Conservation (phyloP, 306 rosid species). For the Pachyrhizus erosus region DNA sequence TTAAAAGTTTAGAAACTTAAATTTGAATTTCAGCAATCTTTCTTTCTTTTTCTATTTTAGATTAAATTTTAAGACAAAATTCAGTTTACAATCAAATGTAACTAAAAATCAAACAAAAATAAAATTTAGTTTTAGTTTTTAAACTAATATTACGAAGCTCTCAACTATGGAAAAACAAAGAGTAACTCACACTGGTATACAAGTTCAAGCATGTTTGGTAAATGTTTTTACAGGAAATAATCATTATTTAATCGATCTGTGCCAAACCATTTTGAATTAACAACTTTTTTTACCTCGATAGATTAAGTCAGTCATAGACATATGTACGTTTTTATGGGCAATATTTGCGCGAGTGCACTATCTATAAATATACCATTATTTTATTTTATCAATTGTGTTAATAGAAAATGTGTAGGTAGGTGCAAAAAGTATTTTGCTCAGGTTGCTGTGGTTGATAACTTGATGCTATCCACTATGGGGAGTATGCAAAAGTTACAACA, state of each 20-base stretch:
- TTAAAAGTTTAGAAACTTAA: background rate
- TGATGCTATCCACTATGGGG: conserved; percentile 8
- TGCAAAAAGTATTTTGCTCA: background rate
- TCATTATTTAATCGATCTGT: too few relatives aligned
- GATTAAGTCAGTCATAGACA: too few relatives aligned
- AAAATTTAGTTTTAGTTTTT: background rate
- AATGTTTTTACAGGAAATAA: too few relatives aligned
- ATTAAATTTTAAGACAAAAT: background rate
- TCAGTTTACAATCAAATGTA: background rate
- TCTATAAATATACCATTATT: too few relatives aligned
- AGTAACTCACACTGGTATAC: too few relatives aligned
- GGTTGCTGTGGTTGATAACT: background rate
- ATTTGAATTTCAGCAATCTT: background rate
- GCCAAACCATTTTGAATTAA: too few relatives aligned
- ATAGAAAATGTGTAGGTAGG: background rate
- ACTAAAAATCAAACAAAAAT: background rate
- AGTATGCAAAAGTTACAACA: background rate
- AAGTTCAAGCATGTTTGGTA: too few relatives aligned
- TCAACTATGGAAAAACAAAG: too few relatives aligned
- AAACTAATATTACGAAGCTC: too few relatives aligned
- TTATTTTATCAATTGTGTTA: background rate
- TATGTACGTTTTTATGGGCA: too few relatives aligned
- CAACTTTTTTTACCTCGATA: too few relatives aligned
- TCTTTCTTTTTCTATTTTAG: background rate
- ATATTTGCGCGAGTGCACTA: too few relatives aligned